Base-by-base conservation (phyloP, 768 basidiomycete genomes). In the Mycena belliarum region DNA sequence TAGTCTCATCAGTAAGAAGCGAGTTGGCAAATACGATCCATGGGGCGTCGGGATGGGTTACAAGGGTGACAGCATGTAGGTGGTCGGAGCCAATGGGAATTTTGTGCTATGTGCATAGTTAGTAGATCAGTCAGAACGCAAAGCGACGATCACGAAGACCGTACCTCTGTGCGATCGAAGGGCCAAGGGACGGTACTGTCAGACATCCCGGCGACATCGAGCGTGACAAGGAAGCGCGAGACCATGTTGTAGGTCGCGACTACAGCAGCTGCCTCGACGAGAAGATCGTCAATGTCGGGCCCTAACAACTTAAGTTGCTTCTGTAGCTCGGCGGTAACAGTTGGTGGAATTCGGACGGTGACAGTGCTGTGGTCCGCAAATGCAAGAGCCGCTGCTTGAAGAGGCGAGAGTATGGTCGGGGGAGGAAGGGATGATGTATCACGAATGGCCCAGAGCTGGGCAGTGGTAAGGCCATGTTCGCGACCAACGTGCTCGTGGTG, bases 181-280 rank as follows among this genome's bases (percentile, higher is more conserved):
- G 81, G 81, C 81, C 81, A 83, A 10, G 82, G 79, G 6, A 82
- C 78, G 14, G 68, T 64, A 20, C 70, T 66, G 42, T 81, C 76
- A 0, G 78, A 75, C 60, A 77, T 69, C 10, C 85, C 84, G 49
- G 77, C 82, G 1, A 88, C 82, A 61, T 88, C 85, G 14, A 83
- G 75, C 0, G 84, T 77, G 14, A 86, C 72, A 28, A 88, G 73
- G 62, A 87, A 81, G n/a, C 87, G 76, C 20, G 85, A 86, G 8
- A 88, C 86, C 82, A 87, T 83, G 71, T 87, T 87, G 69, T 88
- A 88, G 0, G 75, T 71, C 6, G 81, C 81, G 0, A 80, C 79
- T 2, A 81, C 73, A 50, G 81, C 75, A 0, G 78, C 75, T 20
- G 79, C 81, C 65, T 88, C 86, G 35, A 83, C 80, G 37, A 85